Base-by-base conservation (phyloP, 1,139 yeast genomes). In the Magnusiomyces clavatus region DNA sequence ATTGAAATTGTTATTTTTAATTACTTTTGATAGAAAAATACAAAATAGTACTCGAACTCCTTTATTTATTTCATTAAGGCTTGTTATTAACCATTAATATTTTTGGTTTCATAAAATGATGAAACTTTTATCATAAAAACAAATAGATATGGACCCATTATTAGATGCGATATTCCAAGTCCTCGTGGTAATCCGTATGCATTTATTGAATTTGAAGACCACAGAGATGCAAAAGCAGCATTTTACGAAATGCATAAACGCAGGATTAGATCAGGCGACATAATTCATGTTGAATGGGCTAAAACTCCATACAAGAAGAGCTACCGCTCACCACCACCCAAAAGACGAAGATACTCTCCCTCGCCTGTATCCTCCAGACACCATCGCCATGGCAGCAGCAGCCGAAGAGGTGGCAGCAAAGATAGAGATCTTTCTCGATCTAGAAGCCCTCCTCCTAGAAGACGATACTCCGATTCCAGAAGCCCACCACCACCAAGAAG, bases 151-250 rank as follows among this genome's bases (percentile, higher is more conserved):
- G 89, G 89, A 47, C 78, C 77, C 58, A 70, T 83, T 50, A 80
- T 81, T 51, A 76, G 86, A 66, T 79, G 83, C 56, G 86, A 80
- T 60, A 80, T 83, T 53, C 84, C 87, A 39, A 86, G 87, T 51
- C 83, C 87, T 53, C 76, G 83, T 66, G 73, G 78, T 34, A 77
- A 78, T 54, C 61, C 82, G 59, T 83, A 76, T 61, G 89, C 88
- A n/a, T 83, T 83, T 67, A 87, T 83, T 37, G 87, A 83, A 63
- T 83, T 76, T 63, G 77, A 78, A 61, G 77, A 74, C 53, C 65
- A 71, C 17, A 78, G 78, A 56, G 84, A 81, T 61, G 82, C 86
- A 59, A 83, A 80, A 60, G 75, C 75, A 50, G 86, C 87, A 13
- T 65, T 82, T 47, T 76, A 75, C 50, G 72, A 68, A 53, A 67